Conservation (phyloP, 1,284 basidiomycete genomes). For the Xerocomus amazonicus region DNA sequence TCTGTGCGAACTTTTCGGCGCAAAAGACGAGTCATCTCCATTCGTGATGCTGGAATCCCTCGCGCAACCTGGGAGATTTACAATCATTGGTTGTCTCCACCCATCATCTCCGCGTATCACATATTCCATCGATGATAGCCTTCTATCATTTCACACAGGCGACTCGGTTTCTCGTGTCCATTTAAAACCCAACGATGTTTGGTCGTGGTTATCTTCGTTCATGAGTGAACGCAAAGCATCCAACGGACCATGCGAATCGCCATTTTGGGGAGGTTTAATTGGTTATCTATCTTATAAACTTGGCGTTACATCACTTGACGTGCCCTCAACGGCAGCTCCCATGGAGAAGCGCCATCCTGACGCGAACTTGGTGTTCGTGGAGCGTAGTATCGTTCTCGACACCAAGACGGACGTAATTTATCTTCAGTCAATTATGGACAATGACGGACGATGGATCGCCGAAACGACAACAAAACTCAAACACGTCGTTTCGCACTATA, state of each 20-base stretch:
- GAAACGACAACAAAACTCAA: constrained; percentile 33
- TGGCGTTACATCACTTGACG: constrained; percentile 53
- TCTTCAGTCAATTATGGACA: constrained; percentile 59
- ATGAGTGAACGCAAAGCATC: constrained; percentile 49
- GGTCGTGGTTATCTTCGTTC: constrained; percentile 70
- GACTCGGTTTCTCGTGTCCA: constrained; percentile 31
- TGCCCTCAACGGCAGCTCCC: constrained; percentile 33
- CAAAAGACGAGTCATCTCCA: constrained; percentile 50
- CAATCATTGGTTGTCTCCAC: constrained; percentile 61
- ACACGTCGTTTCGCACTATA: constrained; percentile 24
- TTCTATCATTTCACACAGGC: constrained; percentile 41
- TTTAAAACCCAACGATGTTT: constrained; percentile 50
- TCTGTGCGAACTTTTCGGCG: constrained; percentile 62
- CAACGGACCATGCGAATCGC: constrained; percentile 49
- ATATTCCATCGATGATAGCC: constrained; percentile 50
- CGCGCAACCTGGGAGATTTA: constrained; percentile 66
- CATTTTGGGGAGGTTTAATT: constrained; percentile 78
- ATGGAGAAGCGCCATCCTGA: constrained; percentile 50
- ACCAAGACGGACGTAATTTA: constrained; percentile 43
- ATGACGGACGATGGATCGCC: constrained; percentile 58
- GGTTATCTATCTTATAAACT: constrained; percentile 75
- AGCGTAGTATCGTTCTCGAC: constrained; percentile 73
- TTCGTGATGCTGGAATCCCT: constrained; percentile 74
- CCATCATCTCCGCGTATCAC: constrained; percentile 53
- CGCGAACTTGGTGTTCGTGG: constrained; percentile 69